Percentiles rank a stretch among this genome's conserved stretches.
These are phyloP conservation scores for Russula abietina DNA, from an alignment of 768 basidiomycete species.

Conservation along the genomic window DNA sequence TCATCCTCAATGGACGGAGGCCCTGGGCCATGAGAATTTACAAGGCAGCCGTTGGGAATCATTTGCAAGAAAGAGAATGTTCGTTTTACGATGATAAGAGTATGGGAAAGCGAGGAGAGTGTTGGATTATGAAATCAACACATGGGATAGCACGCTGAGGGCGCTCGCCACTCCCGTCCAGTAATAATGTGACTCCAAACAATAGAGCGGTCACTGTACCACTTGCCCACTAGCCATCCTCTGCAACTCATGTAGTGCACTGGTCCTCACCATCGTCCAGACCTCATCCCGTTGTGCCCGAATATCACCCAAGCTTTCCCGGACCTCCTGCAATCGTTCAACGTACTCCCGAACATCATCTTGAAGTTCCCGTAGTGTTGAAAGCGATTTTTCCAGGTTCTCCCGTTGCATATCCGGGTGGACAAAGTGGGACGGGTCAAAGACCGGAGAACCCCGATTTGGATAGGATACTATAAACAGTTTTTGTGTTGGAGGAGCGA, in stretches of 20 bases:
- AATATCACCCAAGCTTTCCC: conserved; percentile 73
- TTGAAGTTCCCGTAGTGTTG: conserved; percentile 69
- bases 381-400: conserved; percentile 67
- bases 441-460: conserved; percentile 41
- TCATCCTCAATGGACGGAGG: conserved; percentile 32
- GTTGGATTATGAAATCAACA: conserved; percentile 16
- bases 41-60: conserved; percentile 7
- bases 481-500: conserved; percentile 60
- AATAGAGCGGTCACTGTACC: conserved; percentile 4
- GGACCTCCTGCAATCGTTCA: conserved; percentile 76
- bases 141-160: background rate
- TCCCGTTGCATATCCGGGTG: conserved; percentile 62
- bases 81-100: background rate
- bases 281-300: conserved; percentile 63
- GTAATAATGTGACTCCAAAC: background rate
- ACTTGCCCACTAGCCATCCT: conserved; percentile 42
- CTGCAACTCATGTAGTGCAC: conserved; percentile 69
- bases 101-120: background rate
- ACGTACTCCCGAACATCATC: conserved; percentile 86
- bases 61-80: conserved; percentile 11
- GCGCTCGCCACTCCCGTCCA: background rate
- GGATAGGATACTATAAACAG: conserved; percentile 53
- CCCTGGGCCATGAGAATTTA: conserved; percentile 33
- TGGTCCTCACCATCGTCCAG: conserved; percentile 72
- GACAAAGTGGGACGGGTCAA: conserved; percentile 58